phyloP scores from a whole-genome alignment of 2,329 filamentous ascomycete species.

The Lasiodiplodia hormozganensis region DNA sequence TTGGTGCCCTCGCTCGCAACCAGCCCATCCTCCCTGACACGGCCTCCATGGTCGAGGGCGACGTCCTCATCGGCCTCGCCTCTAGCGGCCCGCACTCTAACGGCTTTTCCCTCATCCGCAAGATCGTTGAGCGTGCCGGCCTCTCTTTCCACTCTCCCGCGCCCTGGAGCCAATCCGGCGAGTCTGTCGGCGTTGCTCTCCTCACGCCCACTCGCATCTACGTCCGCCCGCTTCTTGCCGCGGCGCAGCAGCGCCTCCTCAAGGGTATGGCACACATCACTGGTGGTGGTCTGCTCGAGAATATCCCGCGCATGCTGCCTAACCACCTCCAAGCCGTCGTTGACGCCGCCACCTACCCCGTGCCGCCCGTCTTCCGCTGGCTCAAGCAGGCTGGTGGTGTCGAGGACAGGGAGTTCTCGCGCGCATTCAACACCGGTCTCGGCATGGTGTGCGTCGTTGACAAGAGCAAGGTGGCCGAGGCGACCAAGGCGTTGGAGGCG shows the following conservation, averaged over 20 bases:
- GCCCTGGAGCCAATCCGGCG: constrained; percentile 71
- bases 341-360: constrained; percentile 75
- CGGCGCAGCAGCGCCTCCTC: constrained; percentile 67
- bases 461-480: constrained; percentile 66
- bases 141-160: constrained; percentile 74
- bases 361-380: constrained; percentile 86
- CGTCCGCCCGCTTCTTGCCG: constrained; percentile 78
- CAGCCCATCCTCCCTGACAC: constrained; percentile 75
- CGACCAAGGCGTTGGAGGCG: constrained; percentile 65
- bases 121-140: constrained; percentile 77
- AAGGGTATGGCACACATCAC: constrained; percentile 98
- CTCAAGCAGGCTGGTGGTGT: constrained; percentile 78
- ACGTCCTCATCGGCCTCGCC: constrained; percentile 83
- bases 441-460: constrained; percentile 92
- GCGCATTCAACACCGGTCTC: constrained; percentile 93
- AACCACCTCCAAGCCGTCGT: constrained; percentile 78
- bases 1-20: constrained; percentile 77
- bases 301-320: constrained; percentile 93
- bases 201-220: constrained; percentile 94
- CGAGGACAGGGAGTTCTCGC: constrained; percentile 78
- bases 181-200: constrained; percentile 75
- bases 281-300: constrained; percentile 89
- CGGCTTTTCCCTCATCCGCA: constrained; percentile 94
- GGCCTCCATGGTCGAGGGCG: constrained; percentile 77
- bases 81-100: constrained; percentile 94